phyloP scores from a whole-genome alignment of 805 yeast genomes.

The Jamesozyma lodderae region DNA sequence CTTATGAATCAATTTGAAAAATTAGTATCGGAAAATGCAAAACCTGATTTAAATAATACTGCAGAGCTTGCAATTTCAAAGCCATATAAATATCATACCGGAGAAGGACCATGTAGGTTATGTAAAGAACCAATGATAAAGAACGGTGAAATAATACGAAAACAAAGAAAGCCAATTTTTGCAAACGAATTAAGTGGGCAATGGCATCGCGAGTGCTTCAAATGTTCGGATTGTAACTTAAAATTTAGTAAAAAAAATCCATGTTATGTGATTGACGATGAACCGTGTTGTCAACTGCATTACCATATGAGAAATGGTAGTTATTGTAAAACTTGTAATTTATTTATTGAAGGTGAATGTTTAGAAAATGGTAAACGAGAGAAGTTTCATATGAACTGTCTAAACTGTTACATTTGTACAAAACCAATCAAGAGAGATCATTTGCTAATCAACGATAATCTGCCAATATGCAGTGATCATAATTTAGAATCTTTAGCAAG shows the following conservation, averaged over 20 bases:
- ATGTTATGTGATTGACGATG: conserved; percentile 69
- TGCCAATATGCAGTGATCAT: conserved; percentile 21
- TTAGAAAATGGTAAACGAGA: conserved; percentile 64
- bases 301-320: conserved; percentile 69
- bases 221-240: conserved; percentile 54
- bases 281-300: conserved; percentile 75
- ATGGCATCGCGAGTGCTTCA: conserved; percentile 88
- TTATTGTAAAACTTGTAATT: conserved; percentile 58
- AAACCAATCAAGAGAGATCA: conserved; percentile 45
- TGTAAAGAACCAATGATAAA: conserved; percentile 45
- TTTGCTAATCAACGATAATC: conserved; percentile 24
- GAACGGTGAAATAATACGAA: neutral
- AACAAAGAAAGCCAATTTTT: neutral
- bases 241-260: conserved; percentile 50
- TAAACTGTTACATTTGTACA: conserved; percentile 57
- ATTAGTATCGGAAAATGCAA: no score
- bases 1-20: no score
- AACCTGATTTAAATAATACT: no score
- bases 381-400: conserved; percentile 69
- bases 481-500: conserved; percentile 1
- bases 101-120: conserved; percentile 73
- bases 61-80: neutral
- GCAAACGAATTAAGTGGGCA: conserved; percentile 62
- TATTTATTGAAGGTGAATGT: conserved; percentile 86
- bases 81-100: conserved; percentile 42